A percentile compares a stretch with the other conserved stretches of the same genome.
Conservation (phyloP, 2,329 filamentous ascomycete species). For the Fusarium mexicanum region DNA sequence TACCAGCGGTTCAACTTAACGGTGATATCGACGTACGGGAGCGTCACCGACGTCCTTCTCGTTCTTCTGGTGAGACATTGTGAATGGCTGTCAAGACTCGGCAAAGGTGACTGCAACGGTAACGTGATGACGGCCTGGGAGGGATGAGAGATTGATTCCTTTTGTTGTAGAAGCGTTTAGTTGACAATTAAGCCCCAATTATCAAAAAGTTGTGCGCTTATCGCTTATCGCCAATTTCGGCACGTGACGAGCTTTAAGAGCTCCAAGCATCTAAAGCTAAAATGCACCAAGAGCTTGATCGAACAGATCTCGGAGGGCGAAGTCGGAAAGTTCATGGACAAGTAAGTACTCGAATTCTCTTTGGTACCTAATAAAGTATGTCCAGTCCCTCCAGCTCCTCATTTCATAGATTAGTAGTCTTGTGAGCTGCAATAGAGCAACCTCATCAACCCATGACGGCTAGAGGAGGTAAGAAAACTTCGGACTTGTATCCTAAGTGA, state of each 20-base stretch:
- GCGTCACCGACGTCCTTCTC: constrained; percentile 94
- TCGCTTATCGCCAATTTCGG: constrained; percentile 6
- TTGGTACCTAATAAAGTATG: not conserved
- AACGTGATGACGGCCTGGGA: constrained; percentile 76
- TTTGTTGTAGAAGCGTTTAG: constrained; percentile 28
- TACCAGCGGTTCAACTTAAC: not conserved
- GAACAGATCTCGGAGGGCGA: not conserved
- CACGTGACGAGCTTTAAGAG: constrained; percentile 9
- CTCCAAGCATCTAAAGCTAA: not conserved
- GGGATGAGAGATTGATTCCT: constrained; percentile 33
- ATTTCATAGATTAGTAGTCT: not conserved
- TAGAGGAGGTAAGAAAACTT: not conserved
- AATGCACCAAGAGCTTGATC: not conserved
- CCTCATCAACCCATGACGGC: not conserved
- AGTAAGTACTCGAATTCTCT: not conserved
- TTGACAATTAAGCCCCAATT: constrained; percentile 30
- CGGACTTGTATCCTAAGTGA: too few relatives aligned
- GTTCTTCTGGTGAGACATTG: constrained; percentile 93
- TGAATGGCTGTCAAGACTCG: constrained; percentile 82
- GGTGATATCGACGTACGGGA: constrained; percentile 67
- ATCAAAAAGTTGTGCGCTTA: constrained; percentile 37
- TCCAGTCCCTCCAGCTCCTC: not conserved
- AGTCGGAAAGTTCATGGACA: not conserved
- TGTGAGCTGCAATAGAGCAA: not conserved
- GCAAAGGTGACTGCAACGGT: constrained; percentile 68